These are phyloP conservation scores for Polytrichum formosum DNA, from an alignment of 225 moss, liverwort and hornwort species.

Conservation along the genomic window DNA sequence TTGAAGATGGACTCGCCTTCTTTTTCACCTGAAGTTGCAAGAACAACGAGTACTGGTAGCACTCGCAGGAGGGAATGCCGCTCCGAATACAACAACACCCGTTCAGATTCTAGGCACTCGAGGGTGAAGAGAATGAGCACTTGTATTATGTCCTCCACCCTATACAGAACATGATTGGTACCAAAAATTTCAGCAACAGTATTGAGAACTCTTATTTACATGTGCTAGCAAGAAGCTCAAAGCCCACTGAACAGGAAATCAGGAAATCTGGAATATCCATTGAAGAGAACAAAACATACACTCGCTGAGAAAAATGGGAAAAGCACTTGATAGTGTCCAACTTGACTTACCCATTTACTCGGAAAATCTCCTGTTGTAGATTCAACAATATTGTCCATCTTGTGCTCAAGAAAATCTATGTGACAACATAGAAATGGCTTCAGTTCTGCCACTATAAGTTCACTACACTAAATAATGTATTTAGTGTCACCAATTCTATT, in stretches of 20 bases:
- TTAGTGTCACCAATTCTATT: no score
- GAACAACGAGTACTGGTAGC: constrained; percentile 79
- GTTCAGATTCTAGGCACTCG: constrained; percentile 89
- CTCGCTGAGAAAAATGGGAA: no score
- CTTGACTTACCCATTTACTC: constrained; percentile 77
- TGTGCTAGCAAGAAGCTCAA: no score
- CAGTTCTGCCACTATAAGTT: no score
- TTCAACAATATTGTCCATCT: constrained; percentile 94
- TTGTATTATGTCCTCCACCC: constrained; percentile 94
- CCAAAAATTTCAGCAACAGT: no score
- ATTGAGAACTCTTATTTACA: no score
- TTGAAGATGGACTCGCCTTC: constrained; percentile 96
- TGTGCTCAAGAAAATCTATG: constrained; percentile 85
- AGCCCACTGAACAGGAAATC: no score
- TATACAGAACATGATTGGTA: constrained; percentile 10
- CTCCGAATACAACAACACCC: constrained; percentile 80
- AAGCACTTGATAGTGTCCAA: not conserved
- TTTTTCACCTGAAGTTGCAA: constrained; percentile 91
- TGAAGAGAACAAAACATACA: no score
- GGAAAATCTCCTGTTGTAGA: constrained; percentile 83
- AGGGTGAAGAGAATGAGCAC: constrained; percentile 89
- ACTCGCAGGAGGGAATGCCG: constrained; percentile 84
- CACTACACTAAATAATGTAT: no score
- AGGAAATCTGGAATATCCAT: no score
- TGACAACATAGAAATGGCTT: no score